These are phyloP conservation scores for Boletus coccyginus DNA, from an alignment of 768 basidiomycete genomes.

Conservation along the genomic window DNA sequence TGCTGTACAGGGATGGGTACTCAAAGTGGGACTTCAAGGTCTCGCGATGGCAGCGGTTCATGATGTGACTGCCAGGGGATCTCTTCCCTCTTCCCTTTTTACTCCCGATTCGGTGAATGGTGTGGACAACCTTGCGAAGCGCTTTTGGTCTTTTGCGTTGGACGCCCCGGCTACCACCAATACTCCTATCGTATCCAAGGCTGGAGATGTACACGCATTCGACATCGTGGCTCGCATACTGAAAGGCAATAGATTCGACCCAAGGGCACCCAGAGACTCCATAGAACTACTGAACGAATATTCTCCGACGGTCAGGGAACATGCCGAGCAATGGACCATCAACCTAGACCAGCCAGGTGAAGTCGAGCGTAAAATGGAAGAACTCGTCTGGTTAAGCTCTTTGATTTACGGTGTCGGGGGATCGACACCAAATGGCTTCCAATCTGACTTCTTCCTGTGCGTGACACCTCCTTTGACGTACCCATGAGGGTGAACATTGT, in stretches of 20 bases:
- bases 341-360: conserved; percentile 34
- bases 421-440: conserved; percentile 48
- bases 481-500: background rate
- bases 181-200: background rate
- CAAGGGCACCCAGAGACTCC: conserved; percentile 12
- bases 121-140: background rate
- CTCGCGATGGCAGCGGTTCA: conserved; percentile 26
- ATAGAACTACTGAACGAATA: background rate
- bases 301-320: background rate
- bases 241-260: conserved; percentile 39
- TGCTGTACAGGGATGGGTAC: background rate
- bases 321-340: conserved; percentile 42
- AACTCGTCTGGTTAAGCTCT: conserved; percentile 53
- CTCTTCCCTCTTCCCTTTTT: conserved; percentile 11
- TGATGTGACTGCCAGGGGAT: conserved; percentile 38
- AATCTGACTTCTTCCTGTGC: conserved; percentile 49
- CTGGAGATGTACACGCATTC: conserved; percentile 34
- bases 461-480: background rate
- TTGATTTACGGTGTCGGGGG: conserved; percentile 57
- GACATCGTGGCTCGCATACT: conserved; percentile 51
- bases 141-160: conserved; percentile 8
- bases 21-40: conserved; percentile 10
- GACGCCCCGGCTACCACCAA: background rate
- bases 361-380: conserved; percentile 58
- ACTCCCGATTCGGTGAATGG: background rate